These are phyloP conservation scores for Debaryomyces coudertii DNA, from an alignment of 1,139 yeast species.

Conservation along the genomic window DNA sequence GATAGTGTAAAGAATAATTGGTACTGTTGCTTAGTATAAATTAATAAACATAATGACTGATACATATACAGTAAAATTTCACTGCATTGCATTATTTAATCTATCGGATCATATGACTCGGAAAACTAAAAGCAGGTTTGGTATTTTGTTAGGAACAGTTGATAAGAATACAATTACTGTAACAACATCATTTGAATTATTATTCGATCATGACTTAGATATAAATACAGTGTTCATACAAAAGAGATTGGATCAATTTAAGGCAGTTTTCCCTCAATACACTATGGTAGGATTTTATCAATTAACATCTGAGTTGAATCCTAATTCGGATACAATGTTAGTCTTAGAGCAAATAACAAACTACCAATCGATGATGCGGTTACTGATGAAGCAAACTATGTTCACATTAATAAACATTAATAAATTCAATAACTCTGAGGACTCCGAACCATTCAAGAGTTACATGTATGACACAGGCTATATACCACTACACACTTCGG, in stretches of 20 bases:
- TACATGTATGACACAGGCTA: slow-evolving; percentile 4
- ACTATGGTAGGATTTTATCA: slow-evolving; percentile 35
- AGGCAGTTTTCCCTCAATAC: slow-evolving; percentile 30
- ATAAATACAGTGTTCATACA: slow-evolving; percentile 30
- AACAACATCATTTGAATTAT: slow-evolving; percentile 29
- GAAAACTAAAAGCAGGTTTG: slow-evolving; percentile 21
- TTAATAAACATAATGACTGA: slow-evolving; percentile 12
- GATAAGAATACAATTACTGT: slow-evolving; percentile 18
- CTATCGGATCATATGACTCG: slow-evolving; percentile 31
- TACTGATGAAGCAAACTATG: slow-evolving; percentile 7
- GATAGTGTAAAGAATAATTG: not conserved
- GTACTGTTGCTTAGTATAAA: too few relatives aligned
- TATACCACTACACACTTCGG: slow-evolving; percentile 16
- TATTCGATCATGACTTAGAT: slow-evolving; percentile 12
- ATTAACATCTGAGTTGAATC: slow-evolving; percentile 14
- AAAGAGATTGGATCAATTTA: slow-evolving; percentile 31
- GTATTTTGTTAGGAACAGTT: slow-evolving; percentile 32
- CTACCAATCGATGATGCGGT: slow-evolving; percentile 1
- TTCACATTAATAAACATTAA: not conserved
- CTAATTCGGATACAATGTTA: slow-evolving; percentile 15
- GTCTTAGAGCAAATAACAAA: slow-evolving; percentile 13
- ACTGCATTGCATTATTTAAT: slow-evolving; percentile 33
- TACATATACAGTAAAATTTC: slow-evolving; percentile 23
- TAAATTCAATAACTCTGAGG: not conserved
- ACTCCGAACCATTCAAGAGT: slow-evolving; percentile 7